phyloP scores from a whole-genome alignment of 306 rosid genomes.

The Cicer chorassanicum region DNA sequence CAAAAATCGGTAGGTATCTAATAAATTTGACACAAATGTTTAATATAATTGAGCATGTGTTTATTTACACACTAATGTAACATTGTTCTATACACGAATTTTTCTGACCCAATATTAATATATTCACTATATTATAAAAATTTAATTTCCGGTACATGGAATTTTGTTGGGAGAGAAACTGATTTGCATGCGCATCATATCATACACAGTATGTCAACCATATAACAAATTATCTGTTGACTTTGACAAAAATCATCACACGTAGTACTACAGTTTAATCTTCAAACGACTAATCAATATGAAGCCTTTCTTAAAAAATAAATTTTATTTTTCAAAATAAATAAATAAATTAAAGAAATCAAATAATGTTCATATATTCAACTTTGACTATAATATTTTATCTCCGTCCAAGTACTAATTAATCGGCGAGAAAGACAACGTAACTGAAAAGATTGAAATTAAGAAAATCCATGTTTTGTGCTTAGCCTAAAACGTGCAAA shows the following conservation, averaged over 20 bases:
- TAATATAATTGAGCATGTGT: slow-evolving; percentile 34
- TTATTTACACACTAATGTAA: not conserved
- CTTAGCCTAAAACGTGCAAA: slow-evolving; percentile 41
- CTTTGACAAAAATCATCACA: slow-evolving; percentile 43
- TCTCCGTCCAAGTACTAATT: slow-evolving; percentile 41
- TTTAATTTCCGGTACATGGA: slow-evolving; percentile 16
- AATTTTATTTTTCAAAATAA: not conserved
- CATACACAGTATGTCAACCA: slow-evolving; percentile 12
- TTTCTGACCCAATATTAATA: slow-evolving; percentile 7
- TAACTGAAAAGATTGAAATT: not conserved
- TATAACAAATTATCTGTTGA: slow-evolving; percentile 38
- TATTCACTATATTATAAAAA: slow-evolving; percentile 23
- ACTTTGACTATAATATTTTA: slow-evolving; percentile 44
- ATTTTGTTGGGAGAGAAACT: slow-evolving; percentile 12
- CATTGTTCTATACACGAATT: not conserved
- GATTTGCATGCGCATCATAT: slow-evolving; percentile 22
- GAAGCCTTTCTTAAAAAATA: not conserved
- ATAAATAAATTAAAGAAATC: not conserved
- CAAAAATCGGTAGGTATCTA: slow-evolving; percentile 6
- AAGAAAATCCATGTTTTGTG: slow-evolving; percentile 28
- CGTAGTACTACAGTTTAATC: slow-evolving; percentile 9
- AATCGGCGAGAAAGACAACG: slow-evolving; percentile 31
- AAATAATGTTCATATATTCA: slow-evolving; percentile 37
- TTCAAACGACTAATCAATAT: not conserved
- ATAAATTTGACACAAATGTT: slow-evolving; percentile 3